Base-by-base conservation (phyloP, 2,329 filamentous ascomycete genomes). In the Trichoderma koningiopsis region DNA sequence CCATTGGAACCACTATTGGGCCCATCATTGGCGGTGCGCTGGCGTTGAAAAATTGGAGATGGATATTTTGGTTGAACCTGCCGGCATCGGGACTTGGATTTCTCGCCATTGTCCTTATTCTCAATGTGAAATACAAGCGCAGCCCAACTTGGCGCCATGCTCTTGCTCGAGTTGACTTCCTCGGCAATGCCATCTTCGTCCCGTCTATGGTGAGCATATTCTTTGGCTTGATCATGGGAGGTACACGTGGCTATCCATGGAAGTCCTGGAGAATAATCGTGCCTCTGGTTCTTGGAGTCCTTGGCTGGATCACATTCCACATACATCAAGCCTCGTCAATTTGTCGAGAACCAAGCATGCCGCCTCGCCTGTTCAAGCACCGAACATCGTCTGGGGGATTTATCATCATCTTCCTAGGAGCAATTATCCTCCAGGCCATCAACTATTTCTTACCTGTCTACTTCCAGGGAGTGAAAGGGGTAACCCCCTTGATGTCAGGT, bases 21-120 rank as follows among this genome's bases (percentile, higher is more conserved):
- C 78, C 79, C 0, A 75, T 81, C 5, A 60, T 81, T 10, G 79
- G 77, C 0, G 77, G 77, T 13, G 55, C 72, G 19, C 70, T 77
- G 35, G 74, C 74, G 2, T 64, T 76, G 62, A 73, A 74, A 1
- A 76, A 77, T 2, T 85, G 82, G 82, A 76, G 82, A 53, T 84
- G 81, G 80, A 77, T 82, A 14, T 86, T 87, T 65, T 84, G 80
- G 65, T 73, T 84, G 22, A 82, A 82, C 69, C 72, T 83, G 3
- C 82, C 81, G 27, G 74, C 82, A 55, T 76, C 80, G 53, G 79
- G 19, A 0, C 33, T 67, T 24, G 53, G 37, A 6, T 24, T 59
- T 14, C 63, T 67, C 57, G 63, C 60, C 2, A 63, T 79, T 40
- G 60, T 77, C 47, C 16, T 80, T 37, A 76, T 79, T 70, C 73